Percentiles rank a stretch among this genome's conserved stretches.
phyloP scores from a whole-genome alignment of 768 basidiomycete species.

The Scleroderma citrinum region DNA sequence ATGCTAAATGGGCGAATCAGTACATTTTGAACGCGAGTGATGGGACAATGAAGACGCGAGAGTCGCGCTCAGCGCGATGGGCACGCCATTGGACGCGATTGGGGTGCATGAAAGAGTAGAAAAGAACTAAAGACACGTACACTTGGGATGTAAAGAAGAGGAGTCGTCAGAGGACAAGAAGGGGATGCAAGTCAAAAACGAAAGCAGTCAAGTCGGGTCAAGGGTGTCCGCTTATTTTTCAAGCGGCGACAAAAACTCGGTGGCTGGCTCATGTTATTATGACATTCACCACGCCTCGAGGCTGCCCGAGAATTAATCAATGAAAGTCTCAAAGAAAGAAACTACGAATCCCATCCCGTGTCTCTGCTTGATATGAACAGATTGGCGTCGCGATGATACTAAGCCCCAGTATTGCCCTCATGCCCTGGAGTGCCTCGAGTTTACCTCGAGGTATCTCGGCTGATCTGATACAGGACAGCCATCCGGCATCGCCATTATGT shows the following conservation, averaged over 20 bases:
- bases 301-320: background rate
- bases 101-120: background rate
- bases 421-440: too few relatives aligned
- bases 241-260: constrained; percentile 26
- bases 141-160: constrained; percentile 15
- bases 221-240: constrained; percentile 34
- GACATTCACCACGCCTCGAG: constrained; percentile 6
- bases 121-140: constrained; percentile 26
- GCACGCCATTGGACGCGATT: constrained; percentile 17
- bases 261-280: constrained; percentile 19
- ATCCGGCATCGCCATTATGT: too few relatives aligned
- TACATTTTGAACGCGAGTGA: constrained; percentile 10
- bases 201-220: constrained; percentile 29
- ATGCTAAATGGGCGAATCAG: constrained; percentile 50
- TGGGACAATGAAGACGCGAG: constrained; percentile 17
- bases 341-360: too few relatives aligned
- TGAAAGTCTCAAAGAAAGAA: too few relatives aligned
- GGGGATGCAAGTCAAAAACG: constrained; percentile 31
- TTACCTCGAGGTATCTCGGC: too few relatives aligned
- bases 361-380: too few relatives aligned
- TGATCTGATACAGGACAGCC: too few relatives aligned
- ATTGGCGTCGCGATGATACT: too few relatives aligned
- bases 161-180: constrained; percentile 27
- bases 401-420: too few relatives aligned
- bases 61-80: constrained; percentile 23